Conservation (phyloP, 208 protist species). For the Herpetomonas tarakana region DNA sequence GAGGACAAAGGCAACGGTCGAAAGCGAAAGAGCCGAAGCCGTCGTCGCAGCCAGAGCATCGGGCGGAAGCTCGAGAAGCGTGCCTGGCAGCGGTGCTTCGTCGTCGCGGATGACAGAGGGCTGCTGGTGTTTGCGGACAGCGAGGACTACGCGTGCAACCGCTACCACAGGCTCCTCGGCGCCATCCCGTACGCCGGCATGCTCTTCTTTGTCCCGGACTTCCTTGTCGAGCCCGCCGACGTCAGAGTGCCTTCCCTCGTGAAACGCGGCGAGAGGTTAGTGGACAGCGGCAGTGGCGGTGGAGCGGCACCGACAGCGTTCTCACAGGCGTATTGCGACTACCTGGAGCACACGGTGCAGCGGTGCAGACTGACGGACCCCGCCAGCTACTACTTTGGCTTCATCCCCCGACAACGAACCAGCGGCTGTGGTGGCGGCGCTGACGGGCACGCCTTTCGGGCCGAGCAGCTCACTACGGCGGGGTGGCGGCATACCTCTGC, state of each 20-base stretch:
- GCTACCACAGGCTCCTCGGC: conserved; percentile 29
- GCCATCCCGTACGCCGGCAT: conserved; percentile 34
- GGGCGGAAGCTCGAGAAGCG: conserved; percentile 5
- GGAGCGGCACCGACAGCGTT: too few species aligned
- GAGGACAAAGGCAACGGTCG: not conserved
- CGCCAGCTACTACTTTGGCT: conserved; percentile 24
- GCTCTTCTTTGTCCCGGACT: conserved; percentile 40
- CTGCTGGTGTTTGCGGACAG: conserved; percentile 25
- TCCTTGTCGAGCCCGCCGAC: conserved; percentile 10
- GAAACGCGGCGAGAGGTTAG: too few species aligned
- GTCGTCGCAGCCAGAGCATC: not conserved
- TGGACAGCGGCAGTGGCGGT: too few species aligned
- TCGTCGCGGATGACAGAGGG: conserved; percentile 42
- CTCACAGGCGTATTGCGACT: not conserved
- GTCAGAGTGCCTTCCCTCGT: not conserved
- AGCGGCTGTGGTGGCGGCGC: not conserved
- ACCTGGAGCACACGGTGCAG: not conserved
- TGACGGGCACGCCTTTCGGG: too few species aligned
- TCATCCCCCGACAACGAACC: conserved; percentile 14
- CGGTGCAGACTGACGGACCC: conserved; percentile 2
- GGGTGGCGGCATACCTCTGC: too few species aligned
- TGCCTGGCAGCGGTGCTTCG: conserved; percentile 32
- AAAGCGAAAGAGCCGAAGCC: not conserved
- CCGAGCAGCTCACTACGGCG: too few species aligned
- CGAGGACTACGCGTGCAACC: conserved; percentile 35